Base-by-base conservation (phyloP, 2,329 filamentous ascomycete species). In the Aspergillus proliferans region DNA sequence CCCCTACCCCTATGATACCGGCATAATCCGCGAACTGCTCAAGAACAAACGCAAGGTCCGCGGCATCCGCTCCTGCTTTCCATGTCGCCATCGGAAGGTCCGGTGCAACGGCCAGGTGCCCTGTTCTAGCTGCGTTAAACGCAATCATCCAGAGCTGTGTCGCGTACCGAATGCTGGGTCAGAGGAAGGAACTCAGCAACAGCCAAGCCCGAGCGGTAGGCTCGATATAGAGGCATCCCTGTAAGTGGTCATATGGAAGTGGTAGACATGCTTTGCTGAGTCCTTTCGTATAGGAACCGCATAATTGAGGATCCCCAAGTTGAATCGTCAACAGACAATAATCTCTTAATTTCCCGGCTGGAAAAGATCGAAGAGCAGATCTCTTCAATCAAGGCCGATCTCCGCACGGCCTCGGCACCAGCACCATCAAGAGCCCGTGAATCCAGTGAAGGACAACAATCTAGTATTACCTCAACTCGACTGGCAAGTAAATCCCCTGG, bases 1-100 rank as follows among this genome's bases (percentile, higher is more conserved):
- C 22, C 10, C 47, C 22, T 61, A 60, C 34, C 57, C 57, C 15
- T 61, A 61, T 30, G 56, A 61, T 39, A 60, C 57, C 3, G 43
- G n/a, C 18, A 45, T 46, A 7, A 52, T 61, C 7, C 51, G 52
- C 38, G 56, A 60, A 33, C 47, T 61, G 14, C 58, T 61, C 10
- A 60, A 56, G 33, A 45, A 51, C 15, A 59, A 60, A 47, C 58
- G 58, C 45, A 58, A 56, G 22, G 41, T 44, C 4, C 58, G 58
- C 14, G 52, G 52, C 8, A 53, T 59, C 47, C 55, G 52, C 15
- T 59, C 59, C 18, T 61, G 58, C 48, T 61, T 61, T n/a, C 58
- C 56, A 15, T 59, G 58, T 45, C 52, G 55, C 9, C 53, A 61
- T 47, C 50, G 59, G 21, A 60, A 60, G 42, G 55, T 60, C 4